Conservation (phyloP, 2,329 filamentous ascomycete genomes). For the Magnaporthiopsis incrustans region DNA sequence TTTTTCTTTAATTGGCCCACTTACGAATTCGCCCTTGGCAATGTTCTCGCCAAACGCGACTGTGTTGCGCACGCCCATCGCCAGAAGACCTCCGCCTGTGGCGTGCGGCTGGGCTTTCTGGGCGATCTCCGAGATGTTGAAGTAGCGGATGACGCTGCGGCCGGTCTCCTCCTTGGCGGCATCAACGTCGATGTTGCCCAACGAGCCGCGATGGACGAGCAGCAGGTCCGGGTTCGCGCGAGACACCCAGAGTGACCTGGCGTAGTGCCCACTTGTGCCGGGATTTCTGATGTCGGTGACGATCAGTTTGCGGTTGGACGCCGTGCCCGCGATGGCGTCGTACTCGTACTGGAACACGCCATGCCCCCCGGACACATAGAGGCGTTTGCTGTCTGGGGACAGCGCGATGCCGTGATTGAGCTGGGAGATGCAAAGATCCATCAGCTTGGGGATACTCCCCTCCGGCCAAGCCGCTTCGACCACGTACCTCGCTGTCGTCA, state of each 20-base stretch:
- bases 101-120: constrained; percentile 9
- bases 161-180: constrained; percentile 36
- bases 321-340: constrained; percentile 31
- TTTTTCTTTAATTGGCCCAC: not conserved
- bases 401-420: constrained; percentile 24
- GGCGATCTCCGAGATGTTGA: constrained; percentile 39
- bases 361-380: constrained; percentile 31
- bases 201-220: constrained; percentile 44
- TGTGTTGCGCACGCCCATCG: constrained; percentile 57
- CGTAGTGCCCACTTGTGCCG: constrained; percentile 30
- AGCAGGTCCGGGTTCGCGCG: constrained; percentile 36
- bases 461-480: not conserved
- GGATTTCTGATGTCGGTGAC: constrained; percentile 37
- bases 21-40: constrained; percentile 21
- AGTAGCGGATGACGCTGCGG: constrained; percentile 46
- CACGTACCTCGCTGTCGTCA: constrained; percentile 6
- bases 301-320: constrained; percentile 30
- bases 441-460: not conserved
- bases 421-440: constrained; percentile 7
- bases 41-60: constrained; percentile 50
- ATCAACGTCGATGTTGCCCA: constrained; percentile 39
- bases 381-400: constrained; percentile 21
- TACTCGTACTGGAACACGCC: constrained; percentile 44
- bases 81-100: constrained; percentile 14
- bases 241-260: constrained; percentile 43